These are phyloP conservation scores for Entoloma clypeatum DNA, from an alignment of 1,284 basidiomycete genomes.

Conservation along the genomic window DNA sequence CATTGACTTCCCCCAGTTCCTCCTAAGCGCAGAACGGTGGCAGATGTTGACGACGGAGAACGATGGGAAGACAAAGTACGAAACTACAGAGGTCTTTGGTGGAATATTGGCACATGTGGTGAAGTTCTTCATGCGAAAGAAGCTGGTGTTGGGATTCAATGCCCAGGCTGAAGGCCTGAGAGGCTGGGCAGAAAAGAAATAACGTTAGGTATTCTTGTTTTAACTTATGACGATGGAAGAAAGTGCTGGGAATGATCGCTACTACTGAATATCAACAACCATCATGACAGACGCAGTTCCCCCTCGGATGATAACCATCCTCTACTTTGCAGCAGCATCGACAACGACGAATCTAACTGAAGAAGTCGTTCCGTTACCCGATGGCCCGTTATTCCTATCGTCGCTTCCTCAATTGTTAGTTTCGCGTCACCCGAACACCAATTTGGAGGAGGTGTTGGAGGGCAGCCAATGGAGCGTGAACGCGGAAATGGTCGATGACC, in stretches of 20 bases:
- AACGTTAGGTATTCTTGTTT: too few relatives aligned
- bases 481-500: slow-evolving; percentile 73
- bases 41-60: slow-evolving; percentile 51
- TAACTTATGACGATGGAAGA: too few relatives aligned
- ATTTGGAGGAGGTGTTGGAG: slow-evolving; percentile 49
- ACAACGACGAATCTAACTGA: slow-evolving; percentile 57
- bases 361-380: slow-evolving; percentile 46
- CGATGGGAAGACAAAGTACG: slow-evolving; percentile 57
- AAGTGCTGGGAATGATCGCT: too few relatives aligned
- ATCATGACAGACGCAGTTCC: slow-evolving; percentile 12
- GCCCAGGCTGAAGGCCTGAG: slow-evolving; percentile 62
- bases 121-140: slow-evolving; percentile 39
- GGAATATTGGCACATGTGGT: slow-evolving; percentile 57
- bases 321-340: slow-evolving; percentile 79
- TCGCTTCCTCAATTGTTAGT: slow-evolving; percentile 48
- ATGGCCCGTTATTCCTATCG: slow-evolving; percentile 43
- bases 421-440: slow-evolving; percentile 47
- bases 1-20: slow-evolving; percentile 40
- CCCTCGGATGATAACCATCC: slow-evolving; percentile 48
- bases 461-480: slow-evolving; percentile 74
- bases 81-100: slow-evolving; percentile 58
- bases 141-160: slow-evolving; percentile 44
- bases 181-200: slow-evolving; percentile 40
- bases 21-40: slow-evolving; percentile 58
- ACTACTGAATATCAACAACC: slow-evolving; percentile 8